Percentiles rank a stretch among this genome's conserved stretches.
Conservation (phyloP, 495 filamentous ascomycete genomes). For the Stereocaulon alpinum region DNA sequence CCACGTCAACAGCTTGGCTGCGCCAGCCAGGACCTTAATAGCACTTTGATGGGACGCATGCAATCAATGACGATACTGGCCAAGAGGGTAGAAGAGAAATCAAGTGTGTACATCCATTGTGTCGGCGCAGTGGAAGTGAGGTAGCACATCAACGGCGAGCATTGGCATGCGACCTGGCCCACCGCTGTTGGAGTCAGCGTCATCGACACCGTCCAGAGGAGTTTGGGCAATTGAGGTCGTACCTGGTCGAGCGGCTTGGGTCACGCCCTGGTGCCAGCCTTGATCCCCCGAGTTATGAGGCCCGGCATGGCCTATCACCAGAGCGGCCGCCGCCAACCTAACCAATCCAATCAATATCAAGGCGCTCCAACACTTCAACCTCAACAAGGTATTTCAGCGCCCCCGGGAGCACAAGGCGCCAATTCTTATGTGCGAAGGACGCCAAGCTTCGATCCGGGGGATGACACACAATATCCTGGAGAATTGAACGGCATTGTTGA, state of each 20-base stretch:
- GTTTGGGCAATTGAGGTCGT: background rate
- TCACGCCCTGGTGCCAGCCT: background rate
- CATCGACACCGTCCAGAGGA: background rate
- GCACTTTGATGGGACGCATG: background rate
- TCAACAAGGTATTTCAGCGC: constrained; percentile 7
- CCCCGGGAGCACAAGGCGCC: constrained; percentile 12
- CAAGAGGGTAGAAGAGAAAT: background rate
- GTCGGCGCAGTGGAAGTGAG: background rate
- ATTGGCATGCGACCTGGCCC: constrained; percentile 6
- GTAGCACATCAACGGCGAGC: background rate
- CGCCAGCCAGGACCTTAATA: constrained; percentile 9
- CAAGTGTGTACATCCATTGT: background rate
- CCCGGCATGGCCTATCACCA: constrained; percentile 22
- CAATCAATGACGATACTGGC: background rate
- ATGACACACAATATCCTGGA: constrained; percentile 51
- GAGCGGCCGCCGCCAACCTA: constrained; percentile 5
- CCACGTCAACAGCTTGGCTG: constrained; percentile 11
- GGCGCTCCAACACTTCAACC: constrained; percentile 9
- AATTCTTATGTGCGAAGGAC: constrained; percentile 42
- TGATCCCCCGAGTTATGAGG: background rate
- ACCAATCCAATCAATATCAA: constrained; percentile 15
- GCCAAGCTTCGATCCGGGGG: constrained; percentile 69
- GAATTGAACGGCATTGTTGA: constrained; percentile 31
- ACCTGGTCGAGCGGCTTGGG: background rate
- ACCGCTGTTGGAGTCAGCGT: background rate